Base-by-base conservation (phyloP, 148 eudicot genomes). In the Rhododendron williamsianum region DNA sequence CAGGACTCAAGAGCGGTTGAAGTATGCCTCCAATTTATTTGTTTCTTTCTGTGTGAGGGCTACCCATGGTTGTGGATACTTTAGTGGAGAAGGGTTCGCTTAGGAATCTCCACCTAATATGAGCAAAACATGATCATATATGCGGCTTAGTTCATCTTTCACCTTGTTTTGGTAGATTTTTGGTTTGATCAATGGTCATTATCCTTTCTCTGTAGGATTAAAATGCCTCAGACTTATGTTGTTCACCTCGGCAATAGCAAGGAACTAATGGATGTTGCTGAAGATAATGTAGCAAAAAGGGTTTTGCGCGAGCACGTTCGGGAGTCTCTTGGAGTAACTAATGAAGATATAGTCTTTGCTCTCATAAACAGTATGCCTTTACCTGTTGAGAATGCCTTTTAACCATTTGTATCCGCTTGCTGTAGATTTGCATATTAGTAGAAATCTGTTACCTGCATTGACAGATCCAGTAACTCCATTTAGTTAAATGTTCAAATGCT, bases 171-270 rank as follows among this genome's bases (percentile, higher is more conserved):
- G 35, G 46, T 30, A 18, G 35, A 58, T 81, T 38, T 81, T 30
- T 15, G 41, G 12, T 11, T 21, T 36, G 4, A 19, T 52, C 27
- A n/a, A 51, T 21, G 80, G n/a, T 27, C 30, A 15, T 41, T 77
- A 15, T 78, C 38, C 27, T 18, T 74, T 74, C 27, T 83, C 4
- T 89, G 89, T 93, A 97, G 99, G 87, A 95, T 97, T 82, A 95
- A 88, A 85, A 97, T 97, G 99, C 99, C 99, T 74, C 90, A 89
- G 83, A 94, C 98, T 21, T 94, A 91, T 93, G 98, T 95, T 86
- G 99, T 97, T 84, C 99, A 97, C 92, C 99, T 97, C 88, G 99
- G 99, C 46, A 97, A 97, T 84, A 97, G 99, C 92, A 95, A 95
- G 83, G 99, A 97, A 60, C 93, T 97, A 71, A 97, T 94, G 98